phyloP scores from a whole-genome alignment of 225 moss, liverwort and hornwort species.

The Polytrichum commune region DNA sequence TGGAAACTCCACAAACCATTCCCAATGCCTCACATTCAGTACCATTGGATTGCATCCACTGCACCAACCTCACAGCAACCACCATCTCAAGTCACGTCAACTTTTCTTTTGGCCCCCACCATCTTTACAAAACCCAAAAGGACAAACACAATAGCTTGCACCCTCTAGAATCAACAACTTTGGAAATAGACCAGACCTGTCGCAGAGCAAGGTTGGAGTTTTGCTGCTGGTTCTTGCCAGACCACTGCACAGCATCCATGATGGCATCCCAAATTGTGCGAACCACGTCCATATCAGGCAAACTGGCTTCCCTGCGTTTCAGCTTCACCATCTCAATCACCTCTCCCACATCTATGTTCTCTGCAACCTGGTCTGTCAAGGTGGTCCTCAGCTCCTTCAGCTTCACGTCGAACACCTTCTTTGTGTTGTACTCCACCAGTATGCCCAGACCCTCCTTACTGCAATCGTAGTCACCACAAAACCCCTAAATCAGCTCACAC shows the following conservation, averaged over 20 bases:
- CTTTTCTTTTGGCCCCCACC: too few relatives aligned
- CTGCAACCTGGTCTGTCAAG: slow-evolving; percentile 78
- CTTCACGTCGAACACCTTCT: slow-evolving; percentile 96
- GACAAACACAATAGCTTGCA: too few relatives aligned
- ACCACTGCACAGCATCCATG: slow-evolving; percentile 98
- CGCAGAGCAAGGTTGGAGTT: slow-evolving; percentile 85
- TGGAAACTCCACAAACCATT: slow-evolving; percentile 13
- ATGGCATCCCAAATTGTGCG: slow-evolving; percentile 96
- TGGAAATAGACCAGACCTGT: slow-evolving; percentile 36
- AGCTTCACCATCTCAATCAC: slow-evolving; percentile 92
- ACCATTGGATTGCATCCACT: not conserved
- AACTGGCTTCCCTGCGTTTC: slow-evolving; percentile 73
- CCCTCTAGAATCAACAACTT: too few relatives aligned
- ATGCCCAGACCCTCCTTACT: slow-evolving; percentile 91
- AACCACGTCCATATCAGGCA: slow-evolving; percentile 87
- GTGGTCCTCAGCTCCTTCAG: slow-evolving; percentile 79
- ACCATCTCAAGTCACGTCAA: too few relatives aligned
- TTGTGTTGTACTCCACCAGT: slow-evolving; percentile 87
- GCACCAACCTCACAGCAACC: too few relatives aligned
- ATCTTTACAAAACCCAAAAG: too few relatives aligned
- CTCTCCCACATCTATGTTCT: slow-evolving; percentile 71
- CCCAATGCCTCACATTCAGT: not conserved
- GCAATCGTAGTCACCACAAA: slow-evolving; percentile 17
- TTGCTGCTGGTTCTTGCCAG: slow-evolving; percentile 96
- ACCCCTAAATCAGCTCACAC: not conserved